phyloP scores from a whole-genome alignment of 306 rosid species.

The Psophocarpus tetragonolobus region DNA sequence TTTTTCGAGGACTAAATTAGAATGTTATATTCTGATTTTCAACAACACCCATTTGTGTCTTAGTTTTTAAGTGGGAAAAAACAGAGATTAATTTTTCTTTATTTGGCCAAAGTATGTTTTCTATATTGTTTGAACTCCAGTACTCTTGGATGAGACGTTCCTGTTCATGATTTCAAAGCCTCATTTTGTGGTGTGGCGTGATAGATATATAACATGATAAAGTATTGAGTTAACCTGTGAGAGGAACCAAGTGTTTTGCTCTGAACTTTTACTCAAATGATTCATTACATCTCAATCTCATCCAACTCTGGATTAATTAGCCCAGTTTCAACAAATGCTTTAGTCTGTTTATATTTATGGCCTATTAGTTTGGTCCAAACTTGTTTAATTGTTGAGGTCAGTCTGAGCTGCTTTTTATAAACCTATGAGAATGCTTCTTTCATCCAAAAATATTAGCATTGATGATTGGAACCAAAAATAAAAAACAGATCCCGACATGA shows the following conservation, averaged over 20 bases:
- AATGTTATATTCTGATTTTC: too few relatives aligned
- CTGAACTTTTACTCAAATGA: neutral
- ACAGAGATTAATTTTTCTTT: neutral
- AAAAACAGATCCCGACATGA: neutral
- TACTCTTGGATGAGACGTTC: too few relatives aligned
- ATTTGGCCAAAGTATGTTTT: neutral
- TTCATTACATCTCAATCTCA: neutral
- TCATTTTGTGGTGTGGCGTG: neutral
- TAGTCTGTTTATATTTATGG: neutral
- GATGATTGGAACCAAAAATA: neutral
- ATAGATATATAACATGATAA: neutral
- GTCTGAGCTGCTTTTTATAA: neutral
- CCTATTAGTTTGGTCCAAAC: neutral
- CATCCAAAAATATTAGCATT: neutral
- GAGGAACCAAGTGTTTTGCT: slow-evolving; percentile 4
- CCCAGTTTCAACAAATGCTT: neutral
- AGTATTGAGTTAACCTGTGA: neutral
- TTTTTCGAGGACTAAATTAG: too few relatives aligned
- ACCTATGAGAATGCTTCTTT: neutral
- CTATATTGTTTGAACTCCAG: neutral
- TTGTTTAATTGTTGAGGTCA: neutral
- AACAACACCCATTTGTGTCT: neutral
- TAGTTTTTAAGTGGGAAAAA: neutral
- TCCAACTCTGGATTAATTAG: neutral
- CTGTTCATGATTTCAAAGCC: neutral